Evolutionary conservation across 2,329 filamentous ascomycete genomes (phyloP).

Genomic region (Fusarium haematococcum): DNA sequence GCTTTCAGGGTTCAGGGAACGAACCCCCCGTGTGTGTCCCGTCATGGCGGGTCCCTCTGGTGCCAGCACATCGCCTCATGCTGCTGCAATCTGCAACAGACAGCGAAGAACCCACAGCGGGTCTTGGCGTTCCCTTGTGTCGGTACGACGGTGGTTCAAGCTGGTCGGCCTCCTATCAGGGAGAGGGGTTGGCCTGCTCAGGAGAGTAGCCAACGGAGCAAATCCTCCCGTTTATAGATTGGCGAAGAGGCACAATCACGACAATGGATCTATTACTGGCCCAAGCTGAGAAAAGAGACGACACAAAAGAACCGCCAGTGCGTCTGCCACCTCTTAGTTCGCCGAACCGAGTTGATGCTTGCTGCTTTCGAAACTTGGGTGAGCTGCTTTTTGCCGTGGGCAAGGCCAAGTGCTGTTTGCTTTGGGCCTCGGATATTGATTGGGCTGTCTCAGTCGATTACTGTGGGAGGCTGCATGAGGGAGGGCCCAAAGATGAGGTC

Average conservation of each 20-base stretch:
- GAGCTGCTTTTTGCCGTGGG: background rate
- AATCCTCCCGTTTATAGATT: background rate
- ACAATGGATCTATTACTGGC: background rate
- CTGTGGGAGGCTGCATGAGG: background rate
- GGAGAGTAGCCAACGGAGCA: background rate
- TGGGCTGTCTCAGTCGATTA: background rate
- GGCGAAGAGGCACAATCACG: background rate
- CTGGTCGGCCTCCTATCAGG: background rate
- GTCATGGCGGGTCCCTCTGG: slow-evolving; percentile 7
- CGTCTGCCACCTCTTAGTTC: background rate
- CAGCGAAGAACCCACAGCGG: slow-evolving; percentile 7
- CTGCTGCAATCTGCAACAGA: slow-evolving; percentile 4
- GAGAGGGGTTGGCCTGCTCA: background rate
- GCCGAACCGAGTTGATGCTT: background rate
- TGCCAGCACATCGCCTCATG: slow-evolving; percentile 14
- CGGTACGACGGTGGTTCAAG: slow-evolving; percentile 22
- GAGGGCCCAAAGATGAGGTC: background rate
- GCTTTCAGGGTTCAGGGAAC: slow-evolving; percentile 2
- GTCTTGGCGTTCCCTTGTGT: slow-evolving; percentile 39
- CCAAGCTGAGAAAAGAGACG: background rate
- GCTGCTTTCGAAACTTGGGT: background rate
- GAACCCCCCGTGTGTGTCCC: background rate
- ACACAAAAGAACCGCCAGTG: background rate
- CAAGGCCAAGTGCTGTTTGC: background rate
- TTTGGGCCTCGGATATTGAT: background rate